These are phyloP conservation scores for Globisporangium takayamanum DNA, from an alignment of 352 stramenopile species.

Conservation along the genomic window DNA sequence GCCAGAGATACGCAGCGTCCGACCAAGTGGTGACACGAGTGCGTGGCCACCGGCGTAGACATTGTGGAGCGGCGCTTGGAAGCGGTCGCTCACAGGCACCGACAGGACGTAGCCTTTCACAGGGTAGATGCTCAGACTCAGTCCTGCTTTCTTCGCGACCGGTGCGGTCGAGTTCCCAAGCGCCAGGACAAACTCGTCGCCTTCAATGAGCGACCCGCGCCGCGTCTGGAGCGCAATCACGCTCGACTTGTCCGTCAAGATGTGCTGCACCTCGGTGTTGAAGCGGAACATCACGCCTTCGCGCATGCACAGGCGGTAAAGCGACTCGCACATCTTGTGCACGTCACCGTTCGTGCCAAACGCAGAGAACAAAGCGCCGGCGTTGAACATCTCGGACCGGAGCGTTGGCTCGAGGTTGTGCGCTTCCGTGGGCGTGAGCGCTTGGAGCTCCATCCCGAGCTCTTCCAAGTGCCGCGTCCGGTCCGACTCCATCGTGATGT, in stretches of 20 bases:
- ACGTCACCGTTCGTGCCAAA: conserved; percentile 84
- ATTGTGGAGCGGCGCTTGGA: conserved; percentile 67
- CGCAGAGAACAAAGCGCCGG: conserved; percentile 68
- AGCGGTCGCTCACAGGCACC: conserved; percentile 58
- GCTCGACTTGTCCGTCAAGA: conserved; percentile 66
- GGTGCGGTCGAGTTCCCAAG: conserved; percentile 71
- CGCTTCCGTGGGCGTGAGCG: conserved; percentile 46
- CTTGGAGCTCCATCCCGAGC: conserved; percentile 73
- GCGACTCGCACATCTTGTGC: conserved; percentile 84
- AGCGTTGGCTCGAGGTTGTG: conserved; percentile 64
- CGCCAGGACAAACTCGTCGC: conserved; percentile 81
- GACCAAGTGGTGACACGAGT: conserved; percentile 69
- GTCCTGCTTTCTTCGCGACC: conserved; percentile 54
- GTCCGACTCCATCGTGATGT: conserved; percentile 70
- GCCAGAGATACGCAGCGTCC: conserved; percentile 67
- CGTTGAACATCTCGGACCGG: conserved; percentile 42
- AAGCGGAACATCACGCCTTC: conserved; percentile 88
- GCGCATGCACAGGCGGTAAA: conserved; percentile 71
- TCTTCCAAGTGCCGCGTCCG: conserved; percentile 62
- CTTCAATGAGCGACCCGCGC: conserved; percentile 79
- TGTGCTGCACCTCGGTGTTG: conserved; percentile 75
- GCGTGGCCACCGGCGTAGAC: conserved; percentile 75
- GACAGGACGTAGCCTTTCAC: conserved; percentile 86
- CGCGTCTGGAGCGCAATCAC: conserved; percentile 79
- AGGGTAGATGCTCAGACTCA: conserved; percentile 79